Base-by-base conservation (phyloP, 2,329 filamentous ascomycete species). In the Parastagonospora nodorum region DNA sequence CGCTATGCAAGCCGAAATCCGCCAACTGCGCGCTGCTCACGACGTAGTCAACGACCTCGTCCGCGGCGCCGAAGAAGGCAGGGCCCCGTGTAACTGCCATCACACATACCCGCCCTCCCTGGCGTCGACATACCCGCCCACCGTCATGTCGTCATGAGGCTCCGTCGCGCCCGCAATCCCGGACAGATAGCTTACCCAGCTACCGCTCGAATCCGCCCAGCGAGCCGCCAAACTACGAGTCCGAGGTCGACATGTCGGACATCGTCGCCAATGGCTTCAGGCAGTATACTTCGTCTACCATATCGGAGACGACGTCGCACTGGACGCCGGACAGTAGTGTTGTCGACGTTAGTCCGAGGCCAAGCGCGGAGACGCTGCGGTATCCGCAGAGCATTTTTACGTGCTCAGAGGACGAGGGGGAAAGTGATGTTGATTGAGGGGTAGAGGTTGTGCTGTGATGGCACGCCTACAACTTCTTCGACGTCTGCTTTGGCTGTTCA, bases 11-110 rank as follows among this genome's bases (percentile, higher is more conserved):
- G 68, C 71, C 41, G 72, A 75, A 51, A 82, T 85, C 32, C 67
- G 78, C 11, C 77, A 79, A 41, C 69, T 85, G 15, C 72, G 80
- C 29, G 73, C 77, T 14, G 81, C 81, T 1, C 79, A 83, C 42
- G 77, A 80, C 43, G 78, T 82, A 24, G 82, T 84, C 1, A 76
- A 77, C 36, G 74, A 78, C 36, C 67, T 82, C 8, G 73, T 81
- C 28, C 64, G 71, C 27, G 59, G 60, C 11, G 76, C 76, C 8
- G 64, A 69, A 60, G 65, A 75, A 67, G 67, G 73, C 51, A 61
- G 70, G n/a, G 16, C 42, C 2, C 37, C 47, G n/a, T 63, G 60
- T 42, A 54, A 55, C 41, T 70, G 63, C 33, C 60, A 58, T 19
- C 62, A 50, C 35, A 40, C 58, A 19, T 64, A 61, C 51, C 66